phyloP scores from a whole-genome alignment of 2,329 filamentous ascomycete species.

The Fusarium albosuccineum region DNA sequence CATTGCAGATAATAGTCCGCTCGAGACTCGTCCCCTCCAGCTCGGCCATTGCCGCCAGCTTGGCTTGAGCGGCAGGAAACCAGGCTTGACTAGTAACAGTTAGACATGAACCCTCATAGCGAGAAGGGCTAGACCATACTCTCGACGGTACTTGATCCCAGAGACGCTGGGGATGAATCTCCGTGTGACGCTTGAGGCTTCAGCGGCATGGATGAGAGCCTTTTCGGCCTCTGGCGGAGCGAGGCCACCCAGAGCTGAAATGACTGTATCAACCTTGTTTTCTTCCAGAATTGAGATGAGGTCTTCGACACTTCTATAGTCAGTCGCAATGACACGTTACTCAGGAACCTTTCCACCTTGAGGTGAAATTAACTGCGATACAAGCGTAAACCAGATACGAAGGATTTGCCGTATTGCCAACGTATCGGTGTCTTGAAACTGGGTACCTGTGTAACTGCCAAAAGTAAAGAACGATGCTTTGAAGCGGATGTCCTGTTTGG shows the following conservation, averaged over 20 bases:
- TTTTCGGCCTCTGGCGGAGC: background rate
- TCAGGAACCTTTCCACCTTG: background rate
- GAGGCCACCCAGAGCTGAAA: background rate
- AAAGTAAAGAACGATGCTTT: too few species aligned
- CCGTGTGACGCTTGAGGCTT: background rate
- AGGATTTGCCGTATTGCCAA: too few species aligned
- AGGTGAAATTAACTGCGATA: background rate
- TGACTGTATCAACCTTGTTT: conserved; percentile 1
- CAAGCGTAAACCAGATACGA: too few species aligned
- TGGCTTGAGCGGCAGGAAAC: background rate
- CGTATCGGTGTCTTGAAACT: too few species aligned
- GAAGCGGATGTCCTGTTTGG: too few species aligned
- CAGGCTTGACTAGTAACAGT: background rate
- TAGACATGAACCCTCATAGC: background rate
- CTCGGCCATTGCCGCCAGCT: background rate
- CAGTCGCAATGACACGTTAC: background rate
- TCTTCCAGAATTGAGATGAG: background rate
- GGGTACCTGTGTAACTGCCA: too few species aligned
- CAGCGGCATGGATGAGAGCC: background rate
- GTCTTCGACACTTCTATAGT: background rate
- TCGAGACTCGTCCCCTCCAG: background rate
- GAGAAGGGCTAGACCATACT: background rate
- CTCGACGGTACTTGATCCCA: background rate
- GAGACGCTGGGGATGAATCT: background rate
- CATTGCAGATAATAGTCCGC: background rate